Conservation (phyloP, 106 monocot species). For the Dioscorea zingiberensis region DNA sequence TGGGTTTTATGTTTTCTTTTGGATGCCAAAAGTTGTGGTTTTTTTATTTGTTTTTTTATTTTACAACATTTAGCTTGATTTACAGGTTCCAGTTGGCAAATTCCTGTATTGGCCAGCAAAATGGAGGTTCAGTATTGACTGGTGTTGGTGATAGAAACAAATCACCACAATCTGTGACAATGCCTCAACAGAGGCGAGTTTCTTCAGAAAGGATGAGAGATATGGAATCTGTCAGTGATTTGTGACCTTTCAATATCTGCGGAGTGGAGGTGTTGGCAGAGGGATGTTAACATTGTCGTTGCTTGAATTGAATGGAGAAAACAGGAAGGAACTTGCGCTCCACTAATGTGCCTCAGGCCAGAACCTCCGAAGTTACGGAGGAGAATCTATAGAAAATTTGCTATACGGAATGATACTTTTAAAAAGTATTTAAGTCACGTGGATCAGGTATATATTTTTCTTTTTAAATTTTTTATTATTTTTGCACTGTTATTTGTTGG, state of each 20-base stretch:
- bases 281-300: conserved; percentile 24
- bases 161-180: not conserved
- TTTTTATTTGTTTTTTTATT: not conserved
- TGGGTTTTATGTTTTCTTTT: not conserved
- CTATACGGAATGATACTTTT: conserved; percentile 54
- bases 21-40: not conserved
- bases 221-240: conserved; percentile 8
- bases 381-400: no score
- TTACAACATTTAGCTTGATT: no score
- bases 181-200: conserved; percentile 7
- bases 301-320: conserved; percentile 32
- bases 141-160: not conserved
- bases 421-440: conserved; percentile 24
- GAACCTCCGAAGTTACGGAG: no score
- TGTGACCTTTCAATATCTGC: conserved; percentile 37
- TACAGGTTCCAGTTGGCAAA: conserved; percentile 2
- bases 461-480: no score
- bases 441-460: conserved; percentile 33
- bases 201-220: conserved; percentile 6
- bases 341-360: conserved; percentile 4
- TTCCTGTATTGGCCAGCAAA: no score
- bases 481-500: not conserved
- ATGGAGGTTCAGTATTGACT: not conserved
- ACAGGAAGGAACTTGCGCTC: conserved; percentile 9
- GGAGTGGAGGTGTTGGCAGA: not conserved